A percentile compares a stretch with the other conserved stretches of the same genome.
phyloP scores from a whole-genome alignment of 179 eudicot species.

The Actinidia arguta region DNA sequence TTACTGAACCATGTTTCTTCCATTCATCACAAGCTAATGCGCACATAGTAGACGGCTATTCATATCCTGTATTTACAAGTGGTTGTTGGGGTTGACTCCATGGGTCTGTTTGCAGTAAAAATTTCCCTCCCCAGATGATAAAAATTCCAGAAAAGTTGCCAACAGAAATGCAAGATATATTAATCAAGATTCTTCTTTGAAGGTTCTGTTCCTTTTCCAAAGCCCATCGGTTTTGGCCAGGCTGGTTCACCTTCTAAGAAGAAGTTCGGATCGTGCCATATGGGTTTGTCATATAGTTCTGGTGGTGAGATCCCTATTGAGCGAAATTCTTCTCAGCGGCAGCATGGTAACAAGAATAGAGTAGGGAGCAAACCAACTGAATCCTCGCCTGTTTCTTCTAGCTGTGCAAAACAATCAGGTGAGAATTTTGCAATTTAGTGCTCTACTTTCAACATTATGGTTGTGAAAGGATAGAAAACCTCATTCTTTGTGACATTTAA shows the following conservation, averaged over 20 bases:
- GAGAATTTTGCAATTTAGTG: neutral
- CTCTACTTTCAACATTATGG: no score
- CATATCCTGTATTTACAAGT: neutral
- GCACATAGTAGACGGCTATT: neutral
- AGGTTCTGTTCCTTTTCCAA: neutral
- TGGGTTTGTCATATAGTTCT: no score
- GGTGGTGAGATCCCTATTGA: no score
- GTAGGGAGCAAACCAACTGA: neutral
- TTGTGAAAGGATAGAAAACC: no score
- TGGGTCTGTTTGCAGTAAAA: neutral
- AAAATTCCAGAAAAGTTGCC: neutral
- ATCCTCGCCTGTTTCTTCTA: neutral
- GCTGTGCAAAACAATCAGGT: slow-evolving; percentile 5
- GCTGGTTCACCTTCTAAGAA: no score
- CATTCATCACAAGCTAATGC: neutral
- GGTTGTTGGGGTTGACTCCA: neutral
- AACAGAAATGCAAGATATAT: neutral
- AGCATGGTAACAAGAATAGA: neutral
- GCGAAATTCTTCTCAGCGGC: neutral
- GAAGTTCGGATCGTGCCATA: no score
- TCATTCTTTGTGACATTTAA: no score
- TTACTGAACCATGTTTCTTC: neutral
- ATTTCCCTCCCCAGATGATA: neutral
- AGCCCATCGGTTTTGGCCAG: neutral
- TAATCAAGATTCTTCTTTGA: neutral